Evolutionary conservation across 768 basidiomycete genomes (phyloP), one percentile per base, ranked within the genome.

Genomic region (Vararia minispora): DNA sequence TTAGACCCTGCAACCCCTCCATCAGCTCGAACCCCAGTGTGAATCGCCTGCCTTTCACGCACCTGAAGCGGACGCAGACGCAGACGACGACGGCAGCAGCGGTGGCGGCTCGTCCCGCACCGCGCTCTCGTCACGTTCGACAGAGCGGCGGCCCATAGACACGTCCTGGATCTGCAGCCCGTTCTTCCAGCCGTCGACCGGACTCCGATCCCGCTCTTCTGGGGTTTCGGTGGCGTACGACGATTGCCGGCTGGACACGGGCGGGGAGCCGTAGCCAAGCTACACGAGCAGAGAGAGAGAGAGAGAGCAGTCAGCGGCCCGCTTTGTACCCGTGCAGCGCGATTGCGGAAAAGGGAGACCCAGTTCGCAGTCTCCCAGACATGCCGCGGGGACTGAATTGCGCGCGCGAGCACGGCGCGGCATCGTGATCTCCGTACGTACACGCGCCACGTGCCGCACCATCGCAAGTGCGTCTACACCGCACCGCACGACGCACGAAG

Each of bases 121-220:
- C 2, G 18, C 40, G 23, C 40, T 28, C 30, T 16, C 25, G 35
- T 47, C 47, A 10, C 36, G 45, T 36, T 38, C 42, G 14, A 7
- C 28, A 28, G 20, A 30, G 20, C 37, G 35, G 20, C 11, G 28
- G 25, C 12, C 25, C 46, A 48, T 46, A 31, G 39, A 46, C 44
- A 46, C 41, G 25, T 48, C 47, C 26, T 33, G 28, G n/a, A 46
- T 42, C 33, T 46, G 44, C 24, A 39, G 35, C 26, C 28, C 35
- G 8, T 25, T 20, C 16, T 45, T 44, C 9, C 38, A 41, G 25
- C 32, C 26, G 14, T 31, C 46, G 44, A n/a, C 45, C 40, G 8
- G 44, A 40, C 34, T 47, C 41, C 34, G 22, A 44, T 42, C 13
- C 24, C 41, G 9, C 38, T 38, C 20, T 38, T 28, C 16, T 43